These are phyloP conservation scores for Neodidymelliopsis sp. DNA, from an alignment of 2,329 filamentous ascomycete species.

Conservation along the genomic window DNA sequence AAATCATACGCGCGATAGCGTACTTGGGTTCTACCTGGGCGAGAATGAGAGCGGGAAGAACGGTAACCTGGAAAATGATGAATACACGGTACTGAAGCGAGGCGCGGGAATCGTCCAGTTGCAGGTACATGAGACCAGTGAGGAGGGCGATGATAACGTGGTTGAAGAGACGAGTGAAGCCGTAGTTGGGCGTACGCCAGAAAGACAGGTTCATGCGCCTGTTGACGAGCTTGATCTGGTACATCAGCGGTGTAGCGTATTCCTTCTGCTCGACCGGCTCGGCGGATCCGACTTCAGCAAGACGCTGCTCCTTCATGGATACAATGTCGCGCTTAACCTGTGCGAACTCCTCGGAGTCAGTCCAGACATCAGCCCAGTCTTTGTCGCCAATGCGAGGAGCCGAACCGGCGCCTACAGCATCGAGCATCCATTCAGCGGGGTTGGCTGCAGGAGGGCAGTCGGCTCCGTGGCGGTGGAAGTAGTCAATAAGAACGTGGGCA, in stretches of 20 bases:
- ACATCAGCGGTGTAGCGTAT: constrained; percentile 79
- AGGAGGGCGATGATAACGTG: constrained; percentile 80
- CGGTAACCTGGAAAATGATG: constrained; percentile 87
- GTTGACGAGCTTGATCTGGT: constrained; percentile 80
- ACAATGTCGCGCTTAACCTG: constrained; percentile 71
- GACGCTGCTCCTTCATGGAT: constrained; percentile 69
- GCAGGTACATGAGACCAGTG: constrained; percentile 80
- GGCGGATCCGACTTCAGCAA: constrained; percentile 54
- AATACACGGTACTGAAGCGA: constrained; percentile 88
- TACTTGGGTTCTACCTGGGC: constrained; percentile 86
- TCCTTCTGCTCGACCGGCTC: constrained; percentile 68
- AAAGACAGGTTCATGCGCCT: constrained; percentile 77
- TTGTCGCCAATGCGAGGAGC: constrained; percentile 73
- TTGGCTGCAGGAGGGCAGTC: constrained; percentile 64
- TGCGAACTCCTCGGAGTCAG: constrained; percentile 73
- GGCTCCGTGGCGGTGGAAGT: constrained; percentile 62
- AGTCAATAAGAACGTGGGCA: constrained; percentile 71
- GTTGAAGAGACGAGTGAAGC: constrained; percentile 86
- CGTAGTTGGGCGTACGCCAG: constrained; percentile 88
- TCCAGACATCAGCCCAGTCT: constrained; percentile 85
- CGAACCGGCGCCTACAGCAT: constrained; percentile 80
- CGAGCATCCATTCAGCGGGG: constrained; percentile 81
- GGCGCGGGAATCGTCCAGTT: constrained; percentile 76
- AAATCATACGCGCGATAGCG: constrained; percentile 78
- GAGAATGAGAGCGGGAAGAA: constrained; percentile 83